phyloP scores from a whole-genome alignment of 345 rosid genomes.

The Eucalyptus erythrocorys region DNA sequence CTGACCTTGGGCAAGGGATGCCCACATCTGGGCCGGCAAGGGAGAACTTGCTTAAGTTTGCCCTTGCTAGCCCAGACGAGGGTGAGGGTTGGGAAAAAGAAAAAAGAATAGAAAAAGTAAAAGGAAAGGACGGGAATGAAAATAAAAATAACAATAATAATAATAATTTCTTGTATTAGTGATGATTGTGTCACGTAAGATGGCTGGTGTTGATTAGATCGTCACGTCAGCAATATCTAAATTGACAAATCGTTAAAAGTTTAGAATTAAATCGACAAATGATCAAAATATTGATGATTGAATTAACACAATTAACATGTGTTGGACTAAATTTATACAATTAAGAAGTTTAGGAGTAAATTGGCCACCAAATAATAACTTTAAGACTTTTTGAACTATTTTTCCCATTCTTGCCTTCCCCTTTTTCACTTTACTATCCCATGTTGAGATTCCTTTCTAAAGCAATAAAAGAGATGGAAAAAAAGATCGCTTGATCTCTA shows the following conservation, averaged over 20 bases:
- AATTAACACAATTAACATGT: not conserved
- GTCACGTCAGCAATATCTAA: too few species aligned
- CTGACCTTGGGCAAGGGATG: not conserved
- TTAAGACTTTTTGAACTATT: not conserved
- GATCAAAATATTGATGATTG: too few species aligned
- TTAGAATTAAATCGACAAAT: not conserved
- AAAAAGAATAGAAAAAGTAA: too few species aligned
- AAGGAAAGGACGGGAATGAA: not conserved
- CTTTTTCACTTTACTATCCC: not conserved
- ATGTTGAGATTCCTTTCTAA: not conserved
- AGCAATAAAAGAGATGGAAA: not conserved
- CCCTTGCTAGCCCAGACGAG: not conserved
- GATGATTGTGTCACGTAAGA: rapidly evolving
- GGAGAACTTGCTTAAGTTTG: not conserved
- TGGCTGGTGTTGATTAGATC: rapidly evolving
- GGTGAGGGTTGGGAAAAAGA: too few species aligned
- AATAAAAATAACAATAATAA: too few species aligned
- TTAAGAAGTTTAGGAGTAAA: not conserved
- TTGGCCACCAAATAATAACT: not conserved
- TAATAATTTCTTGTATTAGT: rapidly evolving
- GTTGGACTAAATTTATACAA: not conserved
- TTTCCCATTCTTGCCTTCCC: not conserved
- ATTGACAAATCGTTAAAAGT: not conserved
- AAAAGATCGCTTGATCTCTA: not conserved
- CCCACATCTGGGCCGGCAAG: not conserved